Percentiles rank a stretch among this genome's conserved stretches.
These are phyloP conservation scores for Trichoderma erinaceum DNA, from an alignment of 495 filamentous ascomycete genomes.

Conservation along the genomic window DNA sequence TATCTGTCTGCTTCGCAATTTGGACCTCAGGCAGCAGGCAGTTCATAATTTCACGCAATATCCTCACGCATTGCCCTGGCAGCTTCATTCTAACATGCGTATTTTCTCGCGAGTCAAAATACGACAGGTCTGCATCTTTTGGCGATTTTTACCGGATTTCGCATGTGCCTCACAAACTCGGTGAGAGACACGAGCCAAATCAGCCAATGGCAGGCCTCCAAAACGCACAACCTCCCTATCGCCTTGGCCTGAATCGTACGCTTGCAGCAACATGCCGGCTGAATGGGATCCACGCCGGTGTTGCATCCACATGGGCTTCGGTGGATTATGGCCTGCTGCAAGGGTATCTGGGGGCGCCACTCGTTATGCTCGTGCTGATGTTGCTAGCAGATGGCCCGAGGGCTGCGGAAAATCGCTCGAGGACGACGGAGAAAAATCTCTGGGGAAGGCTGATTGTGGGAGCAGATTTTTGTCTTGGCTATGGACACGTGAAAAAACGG, in stretches of 20 bases:
- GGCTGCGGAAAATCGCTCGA: background rate
- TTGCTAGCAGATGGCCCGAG: background rate
- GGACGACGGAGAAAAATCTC: background rate
- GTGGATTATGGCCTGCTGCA: constrained; percentile 2
- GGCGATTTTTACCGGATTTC: background rate
- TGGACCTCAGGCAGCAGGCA: background rate
- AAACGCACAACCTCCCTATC: background rate
- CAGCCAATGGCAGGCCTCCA: constrained; percentile 1
- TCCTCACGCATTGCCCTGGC: no score
- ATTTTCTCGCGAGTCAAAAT: background rate
- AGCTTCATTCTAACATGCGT: background rate
- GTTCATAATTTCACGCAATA: background rate
- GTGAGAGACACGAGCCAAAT: background rate
- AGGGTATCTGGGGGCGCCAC: background rate
- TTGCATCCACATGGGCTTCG: background rate
- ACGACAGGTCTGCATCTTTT: background rate
- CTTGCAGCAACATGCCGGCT: background rate
- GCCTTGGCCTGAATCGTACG: constrained; percentile 5
- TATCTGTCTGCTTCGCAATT: background rate
- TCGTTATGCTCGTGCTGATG: background rate
- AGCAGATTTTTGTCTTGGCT: background rate
- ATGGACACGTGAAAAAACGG: background rate
- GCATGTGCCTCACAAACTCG: background rate
- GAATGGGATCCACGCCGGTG: background rate
- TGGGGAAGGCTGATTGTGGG: background rate